Evolutionary conservation across 1,284 basidiomycete genomes (phyloP).

Genomic region (Cerioporus squamosus): DNA sequence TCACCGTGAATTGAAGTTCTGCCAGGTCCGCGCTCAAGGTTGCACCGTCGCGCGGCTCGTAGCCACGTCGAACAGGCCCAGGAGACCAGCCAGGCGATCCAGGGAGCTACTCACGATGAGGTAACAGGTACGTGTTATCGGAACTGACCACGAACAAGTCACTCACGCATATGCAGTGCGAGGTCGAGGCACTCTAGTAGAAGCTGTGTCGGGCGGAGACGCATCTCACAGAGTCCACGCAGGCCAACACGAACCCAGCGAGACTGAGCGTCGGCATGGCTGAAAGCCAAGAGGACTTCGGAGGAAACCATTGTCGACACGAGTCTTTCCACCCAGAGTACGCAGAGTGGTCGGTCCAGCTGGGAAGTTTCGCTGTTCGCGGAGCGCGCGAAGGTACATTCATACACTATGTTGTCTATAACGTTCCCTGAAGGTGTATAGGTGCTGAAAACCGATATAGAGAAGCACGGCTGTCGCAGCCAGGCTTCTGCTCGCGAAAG

Average conservation of each 20-base stretch:
- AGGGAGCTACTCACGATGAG: conserved; percentile 80
- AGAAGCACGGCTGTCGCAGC: conserved; percentile 66
- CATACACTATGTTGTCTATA: background rate
- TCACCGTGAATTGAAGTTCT: background rate
- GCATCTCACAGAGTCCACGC: conserved; percentile 57
- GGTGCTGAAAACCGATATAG: conserved; percentile 83
- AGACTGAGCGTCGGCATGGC: conserved; percentile 71
- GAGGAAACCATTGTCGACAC: conserved; percentile 81
- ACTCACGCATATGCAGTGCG: conserved; percentile 50
- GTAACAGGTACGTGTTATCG: conserved; percentile 57
- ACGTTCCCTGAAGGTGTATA: conserved; percentile 29
- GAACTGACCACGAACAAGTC: background rate
- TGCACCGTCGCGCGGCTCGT: conserved; percentile 67
- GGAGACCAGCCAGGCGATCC: conserved; percentile 82
- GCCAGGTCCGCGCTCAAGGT: conserved; percentile 73
- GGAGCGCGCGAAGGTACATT: conserved; percentile 67
- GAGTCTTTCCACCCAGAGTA: conserved; percentile 67
- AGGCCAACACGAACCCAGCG: conserved; percentile 62
- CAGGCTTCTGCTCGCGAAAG: conserved; percentile 61
- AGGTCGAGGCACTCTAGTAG: conserved; percentile 67
- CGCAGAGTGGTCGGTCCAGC: conserved; percentile 62
- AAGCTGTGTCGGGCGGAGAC: conserved; percentile 59
- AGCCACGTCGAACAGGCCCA: conserved; percentile 84
- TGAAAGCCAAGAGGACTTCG: conserved; percentile 77
- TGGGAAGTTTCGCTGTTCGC: conserved; percentile 69